A percentile compares a stretch with the other conserved stretches of the same genome.
phyloP scores from a whole-genome alignment of 305 asterid species.

The Solanum hybrid region DNA sequence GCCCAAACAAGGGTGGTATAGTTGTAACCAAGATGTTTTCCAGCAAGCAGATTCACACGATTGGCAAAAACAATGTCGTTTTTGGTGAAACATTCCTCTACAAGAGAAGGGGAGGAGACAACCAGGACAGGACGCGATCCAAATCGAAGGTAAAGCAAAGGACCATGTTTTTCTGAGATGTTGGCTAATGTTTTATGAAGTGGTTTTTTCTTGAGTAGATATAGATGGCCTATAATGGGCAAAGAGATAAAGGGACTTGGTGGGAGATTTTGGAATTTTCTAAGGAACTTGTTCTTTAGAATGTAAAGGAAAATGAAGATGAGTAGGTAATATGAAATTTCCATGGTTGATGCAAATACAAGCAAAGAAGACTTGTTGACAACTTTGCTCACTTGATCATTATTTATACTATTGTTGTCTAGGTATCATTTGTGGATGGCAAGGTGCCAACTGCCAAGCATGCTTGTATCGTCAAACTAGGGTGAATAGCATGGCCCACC shows the following conservation, averaged over 20 bases:
- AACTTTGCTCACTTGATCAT: too few relatives aligned
- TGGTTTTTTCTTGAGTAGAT: conserved; percentile 37
- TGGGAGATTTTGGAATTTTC: conserved; percentile 28
- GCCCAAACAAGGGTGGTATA: conserved; percentile 40
- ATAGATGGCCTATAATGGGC: conserved; percentile 47
- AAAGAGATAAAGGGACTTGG: conserved; percentile 33
- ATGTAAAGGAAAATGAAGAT: conserved; percentile 15
- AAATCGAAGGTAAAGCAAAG: conserved; percentile 30
- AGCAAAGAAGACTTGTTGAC: too few relatives aligned
- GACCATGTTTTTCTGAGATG: conserved; percentile 35
- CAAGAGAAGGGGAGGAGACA: conserved; percentile 44
- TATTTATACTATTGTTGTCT: too few relatives aligned
- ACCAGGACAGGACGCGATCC: conserved; percentile 49
- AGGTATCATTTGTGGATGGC: background rate
- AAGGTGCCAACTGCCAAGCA: background rate
- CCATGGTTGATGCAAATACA: background rate
- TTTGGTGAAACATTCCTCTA: conserved; percentile 40
- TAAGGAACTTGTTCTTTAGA: conserved; percentile 4
- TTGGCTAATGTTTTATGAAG: conserved; percentile 35
- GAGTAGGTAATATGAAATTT: background rate
- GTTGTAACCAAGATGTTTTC: conserved; percentile 36
- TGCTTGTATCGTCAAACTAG: background rate
- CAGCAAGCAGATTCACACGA: conserved; percentile 41
- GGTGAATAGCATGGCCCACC: background rate
- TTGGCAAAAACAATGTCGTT: conserved; percentile 48